phyloP scores from a whole-genome alignment of 345 rosid species.

The Brassica rapa region DNA sequence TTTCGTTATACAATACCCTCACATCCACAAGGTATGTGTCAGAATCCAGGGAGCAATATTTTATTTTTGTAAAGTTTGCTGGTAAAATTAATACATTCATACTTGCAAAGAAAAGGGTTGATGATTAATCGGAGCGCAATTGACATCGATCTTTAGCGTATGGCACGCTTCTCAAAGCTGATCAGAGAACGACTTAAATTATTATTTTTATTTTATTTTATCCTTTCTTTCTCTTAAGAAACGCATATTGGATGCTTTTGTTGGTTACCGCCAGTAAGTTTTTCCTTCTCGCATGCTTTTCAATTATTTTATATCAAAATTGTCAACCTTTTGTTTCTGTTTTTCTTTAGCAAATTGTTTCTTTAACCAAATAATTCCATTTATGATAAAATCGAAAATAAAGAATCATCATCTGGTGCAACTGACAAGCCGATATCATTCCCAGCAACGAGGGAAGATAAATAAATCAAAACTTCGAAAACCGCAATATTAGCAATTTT shows the following conservation, averaged over 20 bases:
- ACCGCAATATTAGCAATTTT: too few relatives aligned
- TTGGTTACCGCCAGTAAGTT: background rate
- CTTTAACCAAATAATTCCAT: background rate
- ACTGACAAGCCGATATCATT: background rate
- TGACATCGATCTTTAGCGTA: background rate
- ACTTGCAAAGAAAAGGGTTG: background rate
- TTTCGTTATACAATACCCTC: conserved; percentile 37
- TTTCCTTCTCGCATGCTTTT: background rate
- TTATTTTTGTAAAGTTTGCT: background rate
- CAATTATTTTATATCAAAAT: background rate
- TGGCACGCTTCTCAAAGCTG: background rate
- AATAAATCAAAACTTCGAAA: background rate
- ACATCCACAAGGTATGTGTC: conserved; percentile 55
- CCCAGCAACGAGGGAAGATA: background rate
- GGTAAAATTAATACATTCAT: background rate
- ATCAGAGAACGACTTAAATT: background rate
- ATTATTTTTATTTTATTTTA: too few relatives aligned
- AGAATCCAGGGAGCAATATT: conserved; percentile 39
- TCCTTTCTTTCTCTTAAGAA: too few relatives aligned
- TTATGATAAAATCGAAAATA: background rate
- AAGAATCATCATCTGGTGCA: conserved; percentile 20
- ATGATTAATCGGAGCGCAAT: background rate
- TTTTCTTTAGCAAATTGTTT: background rate
- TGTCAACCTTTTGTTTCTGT: background rate
- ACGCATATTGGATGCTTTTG: background rate